These are phyloP conservation scores for Vitis hybrid DNA, from an alignment of 177 flowering plant species.

Conservation along the genomic window DNA sequence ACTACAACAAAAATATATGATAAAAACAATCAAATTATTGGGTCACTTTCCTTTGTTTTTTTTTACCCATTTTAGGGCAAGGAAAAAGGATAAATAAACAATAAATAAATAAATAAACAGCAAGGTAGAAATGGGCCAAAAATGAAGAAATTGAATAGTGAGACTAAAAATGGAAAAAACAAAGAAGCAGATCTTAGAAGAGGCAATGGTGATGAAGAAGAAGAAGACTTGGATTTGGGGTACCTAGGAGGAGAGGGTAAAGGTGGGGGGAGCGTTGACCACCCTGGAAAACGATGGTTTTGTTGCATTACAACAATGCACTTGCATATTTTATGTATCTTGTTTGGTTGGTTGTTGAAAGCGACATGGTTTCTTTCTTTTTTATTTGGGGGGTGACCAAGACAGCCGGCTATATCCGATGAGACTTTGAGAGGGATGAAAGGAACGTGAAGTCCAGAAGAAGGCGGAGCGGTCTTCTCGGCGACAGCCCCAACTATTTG, in stretches of 20 bases:
- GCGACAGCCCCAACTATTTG: constrained; percentile 1
- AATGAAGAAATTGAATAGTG: no score
- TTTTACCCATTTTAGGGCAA: no score
- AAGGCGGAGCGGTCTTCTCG: constrained; percentile 16
- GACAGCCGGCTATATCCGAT: background rate
- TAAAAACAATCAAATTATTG: no score
- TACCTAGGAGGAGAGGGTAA: constrained; percentile 2
- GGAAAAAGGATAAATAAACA: no score
- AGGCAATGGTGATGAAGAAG: background rate
- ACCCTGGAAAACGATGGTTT: constrained; percentile 25
- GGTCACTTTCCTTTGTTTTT: no score
- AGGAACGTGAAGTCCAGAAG: constrained; percentile 16
- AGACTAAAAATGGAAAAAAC: no score
- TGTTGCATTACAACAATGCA: constrained; percentile 5
- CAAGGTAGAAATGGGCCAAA: no score
- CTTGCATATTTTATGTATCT: background rate
- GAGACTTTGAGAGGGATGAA: constrained; percentile 3
- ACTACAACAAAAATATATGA: no score
- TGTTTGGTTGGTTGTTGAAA: constrained; percentile 4
- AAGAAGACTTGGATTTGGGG: constrained; percentile 25
- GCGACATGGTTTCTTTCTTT: constrained; percentile 2
- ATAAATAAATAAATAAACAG: no score
- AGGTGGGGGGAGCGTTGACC: constrained; percentile 24
- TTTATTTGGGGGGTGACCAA: background rate
- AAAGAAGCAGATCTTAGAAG: background rate